Conservation (phyloP, 2,329 filamentous ascomycete species). For the Corynespora cassiicola region DNA sequence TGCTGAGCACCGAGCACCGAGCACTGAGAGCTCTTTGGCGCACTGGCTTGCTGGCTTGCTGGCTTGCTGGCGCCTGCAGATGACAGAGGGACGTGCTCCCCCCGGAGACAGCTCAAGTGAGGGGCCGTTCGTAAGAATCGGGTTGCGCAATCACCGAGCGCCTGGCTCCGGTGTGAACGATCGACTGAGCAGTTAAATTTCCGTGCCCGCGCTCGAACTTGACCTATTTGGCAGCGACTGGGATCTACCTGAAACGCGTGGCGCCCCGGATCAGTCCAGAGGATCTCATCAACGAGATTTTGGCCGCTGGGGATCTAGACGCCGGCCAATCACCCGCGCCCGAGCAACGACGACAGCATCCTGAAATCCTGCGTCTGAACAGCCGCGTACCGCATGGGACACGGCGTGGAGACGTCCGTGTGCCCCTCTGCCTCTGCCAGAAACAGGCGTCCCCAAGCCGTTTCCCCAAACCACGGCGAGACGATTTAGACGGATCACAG, state of each 20-base stretch:
- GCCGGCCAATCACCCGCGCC: slow-evolving; percentile 29
- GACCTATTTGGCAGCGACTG: slow-evolving; percentile 33
- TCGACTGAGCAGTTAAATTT: slow-evolving; percentile 43
- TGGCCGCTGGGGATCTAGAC: slow-evolving; percentile 23
- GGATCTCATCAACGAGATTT: slow-evolving; percentile 38
- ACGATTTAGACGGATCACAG: too few species aligned
- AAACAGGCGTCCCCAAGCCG: too few species aligned
- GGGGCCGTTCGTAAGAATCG: slow-evolving; percentile 26
- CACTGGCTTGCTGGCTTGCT: slow-evolving; percentile 21
- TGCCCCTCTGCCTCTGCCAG: too few species aligned
- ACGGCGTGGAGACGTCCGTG: too few species aligned
- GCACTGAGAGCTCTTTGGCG: slow-evolving; percentile 1
- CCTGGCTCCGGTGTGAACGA: slow-evolving; percentile 42
- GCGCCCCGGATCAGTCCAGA: slow-evolving; percentile 39
- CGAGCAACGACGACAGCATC: too few species aligned
- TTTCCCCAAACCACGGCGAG: too few species aligned
- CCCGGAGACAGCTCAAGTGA: too few species aligned
- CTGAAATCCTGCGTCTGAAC: too few species aligned
- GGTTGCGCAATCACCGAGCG: slow-evolving; percentile 49
- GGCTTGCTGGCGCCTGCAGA: slow-evolving; percentile 13
- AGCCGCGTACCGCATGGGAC: too few species aligned
- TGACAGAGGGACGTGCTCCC: slow-evolving; percentile 11
- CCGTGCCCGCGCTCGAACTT: slow-evolving; percentile 35
- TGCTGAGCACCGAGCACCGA: slow-evolving; percentile 4
- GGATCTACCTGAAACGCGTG: slow-evolving; percentile 38